A percentile compares a stretch with the other conserved stretches of the same genome.
Conservation (phyloP, 352 stramenopile genomes). For the Thraustochytrium striatum region DNA sequence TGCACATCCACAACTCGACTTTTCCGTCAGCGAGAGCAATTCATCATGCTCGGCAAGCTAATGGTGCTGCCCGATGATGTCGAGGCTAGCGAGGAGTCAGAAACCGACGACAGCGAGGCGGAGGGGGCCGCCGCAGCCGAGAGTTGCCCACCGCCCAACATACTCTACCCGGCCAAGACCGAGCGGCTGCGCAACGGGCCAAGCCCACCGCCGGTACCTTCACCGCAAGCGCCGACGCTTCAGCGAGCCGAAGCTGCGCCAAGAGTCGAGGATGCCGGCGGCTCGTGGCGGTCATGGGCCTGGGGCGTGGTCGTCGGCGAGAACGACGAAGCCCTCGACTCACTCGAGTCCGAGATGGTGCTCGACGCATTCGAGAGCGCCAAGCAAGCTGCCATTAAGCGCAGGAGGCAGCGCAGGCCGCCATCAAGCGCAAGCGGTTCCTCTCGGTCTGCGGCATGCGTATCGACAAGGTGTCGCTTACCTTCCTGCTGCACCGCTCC, state of each 20-base stretch:
- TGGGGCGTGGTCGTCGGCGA: slow-evolving; percentile 40
- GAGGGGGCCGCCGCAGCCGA: neutral
- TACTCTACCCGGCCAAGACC: neutral
- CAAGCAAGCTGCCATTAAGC: neutral
- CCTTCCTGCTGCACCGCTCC: slow-evolving; percentile 19
- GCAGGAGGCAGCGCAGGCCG: neutral
- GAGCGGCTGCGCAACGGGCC: neutral
- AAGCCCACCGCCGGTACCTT: neutral
- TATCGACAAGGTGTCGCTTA: neutral
- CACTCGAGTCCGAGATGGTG: slow-evolving; percentile 40
- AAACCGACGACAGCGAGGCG: neutral
- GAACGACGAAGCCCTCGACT: slow-evolving; percentile 13
- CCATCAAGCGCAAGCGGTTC: slow-evolving; percentile 21
- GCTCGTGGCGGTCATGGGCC: slow-evolving; percentile 15
- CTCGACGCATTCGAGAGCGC: slow-evolving; percentile 22
- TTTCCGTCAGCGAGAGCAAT: slow-evolving; percentile 47
- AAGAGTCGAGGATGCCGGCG: neutral
- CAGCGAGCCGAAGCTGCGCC: neutral
- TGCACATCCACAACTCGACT: slow-evolving; percentile 35
- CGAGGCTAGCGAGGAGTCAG: neutral
- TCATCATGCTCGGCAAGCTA: slow-evolving; percentile 45
- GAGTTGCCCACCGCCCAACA: neutral
- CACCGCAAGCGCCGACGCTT: neutral
- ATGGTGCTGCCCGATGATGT: slow-evolving; percentile 39
- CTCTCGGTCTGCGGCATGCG: slow-evolving; percentile 4